A percentile compares a stretch with the other conserved stretches of the same genome.
Conservation (phyloP, 2,329 filamentous ascomycete species). For the Ascochyta fabae region DNA sequence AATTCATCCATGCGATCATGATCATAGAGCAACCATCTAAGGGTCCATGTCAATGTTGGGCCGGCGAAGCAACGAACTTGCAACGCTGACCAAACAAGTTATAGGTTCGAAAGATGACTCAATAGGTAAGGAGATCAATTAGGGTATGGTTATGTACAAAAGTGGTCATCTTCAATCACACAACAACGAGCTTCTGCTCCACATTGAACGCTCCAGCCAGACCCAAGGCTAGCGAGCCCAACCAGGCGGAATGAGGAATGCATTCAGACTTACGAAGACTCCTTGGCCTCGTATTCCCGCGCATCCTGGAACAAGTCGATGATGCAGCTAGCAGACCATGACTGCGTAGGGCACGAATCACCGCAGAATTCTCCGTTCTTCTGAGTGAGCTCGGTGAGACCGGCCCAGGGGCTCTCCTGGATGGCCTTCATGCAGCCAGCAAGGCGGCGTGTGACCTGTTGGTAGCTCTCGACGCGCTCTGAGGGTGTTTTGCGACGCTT, state of each 20-base stretch:
- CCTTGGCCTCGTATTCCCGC: slow-evolving; percentile 40
- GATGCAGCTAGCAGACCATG: slow-evolving; percentile 93
- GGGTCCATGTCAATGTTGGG: too few species aligned
- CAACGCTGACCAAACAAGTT: neutral
- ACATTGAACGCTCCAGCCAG: neutral
- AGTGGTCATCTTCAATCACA: neutral
- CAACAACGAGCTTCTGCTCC: neutral
- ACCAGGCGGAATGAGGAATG: neutral
- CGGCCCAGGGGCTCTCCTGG: slow-evolving; percentile 81
- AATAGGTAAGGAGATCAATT: neutral
- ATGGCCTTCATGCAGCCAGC: slow-evolving; percentile 87
- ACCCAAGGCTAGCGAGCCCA: neutral
- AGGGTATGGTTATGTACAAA: slow-evolving; percentile 3
- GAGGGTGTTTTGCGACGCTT: slow-evolving; percentile 69
- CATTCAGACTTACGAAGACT: slow-evolving; percentile 9
- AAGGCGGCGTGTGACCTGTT: slow-evolving; percentile 87
- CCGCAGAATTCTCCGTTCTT: slow-evolving; percentile 81
- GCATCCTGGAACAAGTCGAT: slow-evolving; percentile 97
- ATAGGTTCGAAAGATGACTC: neutral
- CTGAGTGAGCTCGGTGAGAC: slow-evolving; percentile 90
- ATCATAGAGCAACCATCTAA: too few species aligned
- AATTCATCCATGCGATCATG: too few species aligned
- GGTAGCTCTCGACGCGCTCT: slow-evolving; percentile 84
- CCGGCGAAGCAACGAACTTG: neutral
- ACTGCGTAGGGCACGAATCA: slow-evolving; percentile 95